Percentiles rank a stretch among this genome's conserved stretches.
These are phyloP conservation scores for Solanum megistacrolobum DNA, from an alignment of 257 asterid species.

Conservation along the genomic window DNA sequence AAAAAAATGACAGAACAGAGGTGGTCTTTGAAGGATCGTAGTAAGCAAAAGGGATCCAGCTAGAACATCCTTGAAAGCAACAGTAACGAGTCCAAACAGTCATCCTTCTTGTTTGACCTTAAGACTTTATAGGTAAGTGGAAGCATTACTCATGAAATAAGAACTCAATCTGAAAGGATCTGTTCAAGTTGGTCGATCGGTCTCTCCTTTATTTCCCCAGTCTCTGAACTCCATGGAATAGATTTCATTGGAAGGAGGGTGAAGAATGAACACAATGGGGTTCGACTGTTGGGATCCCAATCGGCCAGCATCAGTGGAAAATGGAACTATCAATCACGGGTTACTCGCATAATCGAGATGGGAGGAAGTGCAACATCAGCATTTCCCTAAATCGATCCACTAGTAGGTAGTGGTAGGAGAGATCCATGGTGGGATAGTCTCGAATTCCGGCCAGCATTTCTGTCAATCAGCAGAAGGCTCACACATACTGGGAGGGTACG, in stretches of 20 bases:
- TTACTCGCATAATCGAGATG: neutral
- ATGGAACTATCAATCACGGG: neutral
- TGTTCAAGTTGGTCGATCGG: neutral
- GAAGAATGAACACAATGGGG: neutral
- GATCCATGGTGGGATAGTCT: neutral
- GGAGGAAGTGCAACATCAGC: neutral
- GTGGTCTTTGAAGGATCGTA: neutral
- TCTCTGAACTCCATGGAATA: neutral
- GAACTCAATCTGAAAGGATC: neutral
- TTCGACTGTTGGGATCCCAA: neutral
- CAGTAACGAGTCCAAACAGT: neutral
- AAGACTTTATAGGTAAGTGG: neutral
- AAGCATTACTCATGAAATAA: neutral
- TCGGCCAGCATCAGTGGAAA: neutral
- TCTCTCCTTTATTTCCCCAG: neutral
- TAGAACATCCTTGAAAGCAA: neutral
- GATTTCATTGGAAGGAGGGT: neutral
- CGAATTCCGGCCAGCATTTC: neutral
- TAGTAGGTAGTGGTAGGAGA: neutral
- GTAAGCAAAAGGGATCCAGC: neutral
- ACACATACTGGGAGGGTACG: neutral
- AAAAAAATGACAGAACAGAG: neutral
- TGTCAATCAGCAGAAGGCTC: neutral
- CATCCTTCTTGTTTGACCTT: neutral
- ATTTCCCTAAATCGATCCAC: neutral